phyloP scores from a whole-genome alignment of 163 green algal genomes.

The Smithsoniella earleae region DNA sequence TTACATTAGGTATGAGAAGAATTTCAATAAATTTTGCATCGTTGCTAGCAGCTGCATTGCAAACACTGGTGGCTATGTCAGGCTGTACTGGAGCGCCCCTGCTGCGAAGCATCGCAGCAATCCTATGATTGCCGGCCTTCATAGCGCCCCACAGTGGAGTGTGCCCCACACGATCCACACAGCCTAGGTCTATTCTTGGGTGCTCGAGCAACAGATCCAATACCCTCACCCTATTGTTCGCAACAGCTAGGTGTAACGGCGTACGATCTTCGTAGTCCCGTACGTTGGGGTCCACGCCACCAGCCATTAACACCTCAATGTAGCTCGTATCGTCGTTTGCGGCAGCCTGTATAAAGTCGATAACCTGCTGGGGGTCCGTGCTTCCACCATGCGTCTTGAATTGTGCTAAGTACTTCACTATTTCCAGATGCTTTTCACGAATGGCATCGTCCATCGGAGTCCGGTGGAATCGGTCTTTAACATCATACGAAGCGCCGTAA shows the following conservation, averaged over 20 bases:
- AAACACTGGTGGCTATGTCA: neutral
- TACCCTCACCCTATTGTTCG: constrained; percentile 16
- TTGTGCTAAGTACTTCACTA: neutral
- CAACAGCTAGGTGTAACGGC: constrained; percentile 12
- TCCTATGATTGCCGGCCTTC: neutral
- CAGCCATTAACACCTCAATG: neutral
- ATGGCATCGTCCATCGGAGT: constrained; percentile 44
- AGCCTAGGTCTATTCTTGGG: neutral
- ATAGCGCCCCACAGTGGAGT: constrained; percentile 20
- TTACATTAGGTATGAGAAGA: neutral
- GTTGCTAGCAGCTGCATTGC: neutral
- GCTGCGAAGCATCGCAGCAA: neutral
- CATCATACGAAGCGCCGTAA: constrained; percentile 37
- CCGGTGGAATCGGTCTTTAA: constrained; percentile 37
- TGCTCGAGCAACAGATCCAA: neutral
- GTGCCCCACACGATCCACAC: neutral
- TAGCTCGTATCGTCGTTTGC: neutral
- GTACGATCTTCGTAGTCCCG: constrained; percentile 11
- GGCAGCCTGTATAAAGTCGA: constrained; percentile 16
- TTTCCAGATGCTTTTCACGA: constrained; percentile 35
- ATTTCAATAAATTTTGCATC: neutral
- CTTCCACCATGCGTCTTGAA: too few relatives aligned
- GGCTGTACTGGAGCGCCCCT: neutral
- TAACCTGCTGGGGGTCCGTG: too few relatives aligned
- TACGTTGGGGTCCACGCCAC: constrained; percentile 10